Conservation (phyloP, 257 asterid species). For the Rauvolfia tetraphylla region DNA sequence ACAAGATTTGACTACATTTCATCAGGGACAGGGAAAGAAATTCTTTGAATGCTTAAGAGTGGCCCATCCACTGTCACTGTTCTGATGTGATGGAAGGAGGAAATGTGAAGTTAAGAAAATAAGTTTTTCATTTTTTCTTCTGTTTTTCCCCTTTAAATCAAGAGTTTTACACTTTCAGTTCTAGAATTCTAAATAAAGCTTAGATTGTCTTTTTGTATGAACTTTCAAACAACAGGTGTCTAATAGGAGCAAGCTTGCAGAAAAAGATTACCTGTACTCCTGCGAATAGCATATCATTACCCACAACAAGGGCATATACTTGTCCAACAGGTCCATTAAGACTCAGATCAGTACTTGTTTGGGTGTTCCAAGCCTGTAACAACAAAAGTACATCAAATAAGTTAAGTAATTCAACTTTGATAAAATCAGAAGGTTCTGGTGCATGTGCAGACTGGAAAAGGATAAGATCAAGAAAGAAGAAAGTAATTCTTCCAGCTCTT, state of each 20-base stretch:
- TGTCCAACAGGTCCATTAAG: constrained; percentile 94
- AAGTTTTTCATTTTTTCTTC: background rate
- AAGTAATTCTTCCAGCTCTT: constrained; percentile 19
- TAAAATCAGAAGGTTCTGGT: background rate
- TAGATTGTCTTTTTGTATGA: background rate
- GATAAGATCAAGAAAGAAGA: background rate
- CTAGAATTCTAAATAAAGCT: background rate
- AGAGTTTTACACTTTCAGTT: background rate
- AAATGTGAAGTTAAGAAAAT: background rate
- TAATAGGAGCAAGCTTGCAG: constrained; percentile 8
- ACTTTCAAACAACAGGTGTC: background rate
- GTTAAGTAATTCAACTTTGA: background rate
- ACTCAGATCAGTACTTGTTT: constrained; percentile 75
- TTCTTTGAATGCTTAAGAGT: background rate
- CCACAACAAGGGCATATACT: constrained; percentile 88
- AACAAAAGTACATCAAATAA: constrained; percentile 17
- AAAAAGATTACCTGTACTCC: constrained; percentile 76
- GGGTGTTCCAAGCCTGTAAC: constrained; percentile 91
- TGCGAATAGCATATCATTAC: constrained; percentile 78
- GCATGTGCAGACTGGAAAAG: background rate
- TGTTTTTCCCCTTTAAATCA: background rate
- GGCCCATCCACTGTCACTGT: background rate
- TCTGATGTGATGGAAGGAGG: background rate
- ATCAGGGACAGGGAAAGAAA: background rate
- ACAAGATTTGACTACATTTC: background rate